These are phyloP conservation scores for Tetradesmus obliquus DNA, from an alignment of 139 green algal genomes.

Conservation along the genomic window DNA sequence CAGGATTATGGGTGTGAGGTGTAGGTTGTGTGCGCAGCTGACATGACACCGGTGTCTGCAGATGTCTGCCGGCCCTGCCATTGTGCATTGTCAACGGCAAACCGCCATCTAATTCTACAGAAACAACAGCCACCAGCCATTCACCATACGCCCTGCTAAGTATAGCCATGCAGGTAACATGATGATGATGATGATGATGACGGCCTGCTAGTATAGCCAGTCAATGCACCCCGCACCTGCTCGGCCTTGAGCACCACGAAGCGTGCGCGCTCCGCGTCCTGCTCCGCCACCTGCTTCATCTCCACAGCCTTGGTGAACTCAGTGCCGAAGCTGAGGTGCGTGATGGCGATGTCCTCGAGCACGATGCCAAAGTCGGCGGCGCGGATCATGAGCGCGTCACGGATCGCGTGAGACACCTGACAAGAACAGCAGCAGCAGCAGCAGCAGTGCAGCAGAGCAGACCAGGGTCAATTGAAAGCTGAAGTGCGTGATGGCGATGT, in stretches of 20 bases:
- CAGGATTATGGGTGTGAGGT: not conserved
- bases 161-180: too few relatives aligned
- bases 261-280: constrained; percentile 97
- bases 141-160: too few relatives aligned
- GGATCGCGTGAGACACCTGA: constrained; percentile 65
- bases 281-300: constrained; percentile 89
- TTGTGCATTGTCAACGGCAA: too few relatives aligned
- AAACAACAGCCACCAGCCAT: too few relatives aligned
- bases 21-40: not conserved
- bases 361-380: constrained; percentile 98
- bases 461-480: constrained; percentile 73
- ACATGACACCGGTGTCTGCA: not conserved
- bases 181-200: too few relatives aligned
- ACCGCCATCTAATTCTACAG: too few relatives aligned
- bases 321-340: constrained; percentile 95
- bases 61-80: too few relatives aligned
- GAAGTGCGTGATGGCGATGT: constrained; percentile 99
- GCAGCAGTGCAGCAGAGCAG: not conserved
- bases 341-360: constrained; percentile 99
- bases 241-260: constrained; percentile 96
- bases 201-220: too few relatives aligned
- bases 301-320: constrained; percentile 78
- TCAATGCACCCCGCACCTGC: constrained; percentile 73
- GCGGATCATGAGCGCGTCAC: constrained; percentile 80
- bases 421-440: constrained; percentile 17